Conservation (phyloP, 176 grass and related monocot genomes). For the Eragrostis curvula region DNA sequence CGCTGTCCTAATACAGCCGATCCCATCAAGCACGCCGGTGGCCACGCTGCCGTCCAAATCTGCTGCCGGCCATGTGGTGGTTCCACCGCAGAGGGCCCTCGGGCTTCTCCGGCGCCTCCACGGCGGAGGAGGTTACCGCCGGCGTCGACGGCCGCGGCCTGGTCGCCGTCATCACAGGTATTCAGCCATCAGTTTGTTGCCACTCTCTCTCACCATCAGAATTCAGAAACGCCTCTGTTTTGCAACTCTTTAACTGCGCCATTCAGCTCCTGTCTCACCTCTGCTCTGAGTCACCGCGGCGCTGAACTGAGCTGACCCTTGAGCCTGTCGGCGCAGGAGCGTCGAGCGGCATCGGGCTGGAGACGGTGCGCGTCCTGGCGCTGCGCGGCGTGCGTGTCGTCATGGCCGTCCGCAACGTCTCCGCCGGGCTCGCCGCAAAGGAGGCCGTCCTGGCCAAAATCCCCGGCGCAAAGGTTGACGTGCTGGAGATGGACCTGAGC, state of each 20-base stretch:
- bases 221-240: background rate
- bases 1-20: too few species aligned
- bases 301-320: background rate
- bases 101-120: constrained; percentile 69
- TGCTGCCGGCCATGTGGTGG: constrained; percentile 47
- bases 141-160: constrained; percentile 52
- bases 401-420: constrained; percentile 62
- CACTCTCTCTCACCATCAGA: background rate
- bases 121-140: constrained; percentile 65
- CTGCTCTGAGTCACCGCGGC: background rate
- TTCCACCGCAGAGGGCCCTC: constrained; percentile 53
- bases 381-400: constrained; percentile 61
- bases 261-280: too few species aligned
- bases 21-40: background rate
- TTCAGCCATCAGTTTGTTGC: background rate
- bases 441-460: constrained; percentile 46
- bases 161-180: constrained; percentile 61
- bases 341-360: constrained; percentile 70
- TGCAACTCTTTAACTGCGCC: too few species aligned
- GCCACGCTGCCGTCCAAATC: background rate
- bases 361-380: constrained; percentile 67
- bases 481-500: constrained; percentile 76
- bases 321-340: constrained; percentile 47
- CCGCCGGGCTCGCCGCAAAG: constrained; percentile 44
- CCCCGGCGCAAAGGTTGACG: constrained; percentile 46